These are phyloP conservation scores for Phytophthora multivora DNA, from an alignment of 352 stramenopile genomes.

Conservation along the genomic window DNA sequence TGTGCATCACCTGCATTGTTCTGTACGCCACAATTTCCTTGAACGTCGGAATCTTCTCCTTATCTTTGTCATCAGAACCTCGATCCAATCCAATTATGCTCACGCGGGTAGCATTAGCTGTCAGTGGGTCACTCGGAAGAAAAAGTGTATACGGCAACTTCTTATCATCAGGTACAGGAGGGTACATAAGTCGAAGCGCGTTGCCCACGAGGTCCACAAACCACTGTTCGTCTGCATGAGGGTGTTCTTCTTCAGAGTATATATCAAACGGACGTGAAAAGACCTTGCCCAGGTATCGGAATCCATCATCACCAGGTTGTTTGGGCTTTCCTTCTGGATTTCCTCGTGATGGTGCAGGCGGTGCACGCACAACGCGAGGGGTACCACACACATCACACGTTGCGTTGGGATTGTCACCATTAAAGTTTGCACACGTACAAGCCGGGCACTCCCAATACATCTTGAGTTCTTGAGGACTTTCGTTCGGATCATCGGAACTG, in stretches of 20 bases:
- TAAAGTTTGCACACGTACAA: constrained; percentile 88
- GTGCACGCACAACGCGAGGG: constrained; percentile 35
- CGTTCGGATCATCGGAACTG: constrained; percentile 5
- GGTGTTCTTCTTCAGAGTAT: constrained; percentile 81
- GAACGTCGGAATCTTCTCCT: constrained; percentile 89
- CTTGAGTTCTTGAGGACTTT: constrained; percentile 60
- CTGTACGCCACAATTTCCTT: constrained; percentile 98
- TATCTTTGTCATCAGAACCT: constrained; percentile 76
- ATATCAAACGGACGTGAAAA: constrained; percentile 82
- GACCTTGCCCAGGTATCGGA: constrained; percentile 54
- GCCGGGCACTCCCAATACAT: constrained; percentile 90
- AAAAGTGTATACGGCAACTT: constrained; percentile 83
- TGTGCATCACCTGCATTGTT: constrained; percentile 90
- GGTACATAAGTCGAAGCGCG: constrained; percentile 68
- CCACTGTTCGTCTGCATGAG: constrained; percentile 68
- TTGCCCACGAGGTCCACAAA: constrained; percentile 73
- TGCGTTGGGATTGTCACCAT: constrained; percentile 79
- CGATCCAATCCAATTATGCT: constrained; percentile 69
- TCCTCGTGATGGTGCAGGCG: constrained; percentile 16
- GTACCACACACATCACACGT: constrained; percentile 83
- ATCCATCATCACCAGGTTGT: constrained; percentile 46
- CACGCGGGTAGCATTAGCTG: constrained; percentile 50
- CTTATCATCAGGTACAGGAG: constrained; percentile 76
- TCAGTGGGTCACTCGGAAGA: constrained; percentile 57
- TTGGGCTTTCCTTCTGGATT: constrained; percentile 31